Evolutionary conservation across 2,329 filamentous ascomycete genomes (phyloP), one percentile per base, ranked within the genome.

Genomic region (Cladosporium oxysporum): DNA sequence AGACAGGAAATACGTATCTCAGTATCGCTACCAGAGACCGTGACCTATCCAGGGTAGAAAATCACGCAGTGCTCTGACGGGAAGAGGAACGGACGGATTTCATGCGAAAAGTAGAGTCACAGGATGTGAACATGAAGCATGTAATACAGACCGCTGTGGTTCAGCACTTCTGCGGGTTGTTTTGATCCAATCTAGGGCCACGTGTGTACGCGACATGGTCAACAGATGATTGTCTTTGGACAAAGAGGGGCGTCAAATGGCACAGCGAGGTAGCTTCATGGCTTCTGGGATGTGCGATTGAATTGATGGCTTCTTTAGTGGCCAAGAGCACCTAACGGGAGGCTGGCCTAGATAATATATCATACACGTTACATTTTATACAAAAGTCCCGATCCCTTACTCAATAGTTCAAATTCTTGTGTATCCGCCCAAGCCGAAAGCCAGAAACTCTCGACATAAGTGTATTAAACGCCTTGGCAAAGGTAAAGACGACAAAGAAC

Each of bases 321-420:
- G 41, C 41, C 3, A 3, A 47, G n/a, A 21, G 7, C 41, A 47
- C n/a, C n/a, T 8, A 5, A 23, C 8, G n/a, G 21, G 41, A 47
- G 41, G 41, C 41, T 47, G 41, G 8, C n/a, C n/a, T 47, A 16
- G n/a, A 55, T 55, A 44, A 44, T 55, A 52, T 52, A 55, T 55
- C 52, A 55, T 55, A 55, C 52, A 55, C 52, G 31, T 31, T 55
- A 55, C 52, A 55, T 12, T 55, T 21, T 55, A 33, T 55, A 55
- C 52, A 55, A 55, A 31, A 55, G 18, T 31, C 12, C 18, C 28
- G 29, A 31, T 55, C 10, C 28, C 28, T 31, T 31, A 5, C 29
- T 2, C 18, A 33, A 33, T 31, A 31, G 10, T 10, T 21, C 10
- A 47, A 2, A 47, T 21, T n/a, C n/a, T 47, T 47, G 41, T 47